Conservation (phyloP, 805 yeast genomes). For the Saturnispora dispora region DNA sequence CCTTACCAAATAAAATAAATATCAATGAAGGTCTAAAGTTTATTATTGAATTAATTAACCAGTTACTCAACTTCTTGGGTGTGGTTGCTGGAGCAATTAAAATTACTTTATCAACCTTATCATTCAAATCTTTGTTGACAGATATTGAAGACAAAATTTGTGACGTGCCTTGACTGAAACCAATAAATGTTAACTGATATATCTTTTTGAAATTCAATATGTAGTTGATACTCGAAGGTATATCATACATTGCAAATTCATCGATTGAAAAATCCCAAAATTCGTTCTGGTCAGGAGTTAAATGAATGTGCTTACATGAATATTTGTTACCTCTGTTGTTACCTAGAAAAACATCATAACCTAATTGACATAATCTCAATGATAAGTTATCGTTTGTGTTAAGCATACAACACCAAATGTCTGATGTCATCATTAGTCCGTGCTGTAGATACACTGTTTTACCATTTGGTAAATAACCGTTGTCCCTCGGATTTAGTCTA, state of each 20-base stretch:
- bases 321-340: constrained; percentile 91
- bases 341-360: constrained; percentile 94
- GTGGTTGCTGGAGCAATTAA: constrained; percentile 87
- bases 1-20: constrained; percentile 64
- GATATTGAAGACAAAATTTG: constrained; percentile 86
- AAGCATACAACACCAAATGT: constrained; percentile 46
- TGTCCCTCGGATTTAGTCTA: constrained; percentile 38
- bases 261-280: constrained; percentile 94
- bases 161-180: constrained; percentile 93
- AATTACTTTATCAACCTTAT: constrained; percentile 38
- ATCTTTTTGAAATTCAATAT: constrained; percentile 46
- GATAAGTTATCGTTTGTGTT: constrained; percentile 48
- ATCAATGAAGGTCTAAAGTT: constrained; percentile 71
- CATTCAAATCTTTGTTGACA: constrained; percentile 56
- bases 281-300: constrained; percentile 30
- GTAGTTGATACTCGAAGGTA: constrained; percentile 76
- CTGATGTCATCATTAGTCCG: constrained; percentile 84
- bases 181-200: constrained; percentile 56
- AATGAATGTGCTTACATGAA: constrained; percentile 63
- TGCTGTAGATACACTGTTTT: constrained; percentile 80
- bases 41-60: constrained; percentile 65
- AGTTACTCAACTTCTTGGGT: constrained; percentile 75
- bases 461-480: constrained; percentile 27
- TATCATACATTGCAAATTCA: constrained; percentile 85
- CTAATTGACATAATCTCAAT: constrained; percentile 63